Base-by-base conservation (phyloP, 2,329 filamentous ascomycete genomes). In the Penicillium griseofulvum region DNA sequence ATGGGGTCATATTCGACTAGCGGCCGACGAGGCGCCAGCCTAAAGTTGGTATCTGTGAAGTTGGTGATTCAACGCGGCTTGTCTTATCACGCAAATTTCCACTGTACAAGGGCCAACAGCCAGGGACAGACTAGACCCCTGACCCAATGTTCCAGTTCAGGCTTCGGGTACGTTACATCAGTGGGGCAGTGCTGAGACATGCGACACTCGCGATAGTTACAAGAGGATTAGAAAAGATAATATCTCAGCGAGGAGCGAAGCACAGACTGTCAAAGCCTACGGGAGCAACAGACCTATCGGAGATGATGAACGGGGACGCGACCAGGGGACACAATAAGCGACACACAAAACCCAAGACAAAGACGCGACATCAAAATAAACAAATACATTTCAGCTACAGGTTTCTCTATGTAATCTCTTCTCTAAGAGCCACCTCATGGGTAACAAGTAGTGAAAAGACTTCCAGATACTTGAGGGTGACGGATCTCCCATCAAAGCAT, bases 361-460 rank as follows among this genome's bases (percentile, higher is more conserved):
- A 4, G 22, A 33, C 29, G 11, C 29, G 29, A 33, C 28, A 29
- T 29, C 1, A 4, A 10, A 29, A 11, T 29, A 29, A 3, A 10
- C 7, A 11, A 11, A 29, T 29, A 29, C 4, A 11, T 10, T 29
- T 11, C 4, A 14, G 29, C 11, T 14, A 33, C 29, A 14, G 12
- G 4, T 5, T 3, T 33, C 29, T 33, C 4, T 4, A 28, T 28
- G 5, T 28, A 33, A 33, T 17, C 50, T 42, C 51, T 53, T 53
- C 51, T 53, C 71, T 62, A 72, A 67, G 68, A 64, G 65, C 71
- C 62, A 71, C 69, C 72, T 43, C 70, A 57, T 57, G 68, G 70
- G 68, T 64, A 56, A 52, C 68, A 57, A 62, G 68, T 54, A 72
- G 63, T 74, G 71, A 74, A 74, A 74, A 73, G 71, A 71, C 72